Conservation (phyloP, 768 basidiomycete genomes). For the Royoungia palumana region DNA sequence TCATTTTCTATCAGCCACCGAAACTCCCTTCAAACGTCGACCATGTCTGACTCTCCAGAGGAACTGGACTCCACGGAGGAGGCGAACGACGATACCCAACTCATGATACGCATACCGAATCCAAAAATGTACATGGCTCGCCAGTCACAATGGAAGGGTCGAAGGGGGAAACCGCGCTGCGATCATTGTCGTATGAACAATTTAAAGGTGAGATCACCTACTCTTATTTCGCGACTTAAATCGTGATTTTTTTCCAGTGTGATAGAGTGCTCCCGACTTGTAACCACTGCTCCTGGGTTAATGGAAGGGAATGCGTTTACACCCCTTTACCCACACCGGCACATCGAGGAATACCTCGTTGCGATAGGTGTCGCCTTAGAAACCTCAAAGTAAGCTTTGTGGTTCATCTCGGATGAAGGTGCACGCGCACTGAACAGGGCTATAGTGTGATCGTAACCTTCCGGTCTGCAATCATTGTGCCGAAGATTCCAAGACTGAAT, state of each 20-base stretch:
- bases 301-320: constrained; percentile 64
- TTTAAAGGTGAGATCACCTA: constrained; percentile 52
- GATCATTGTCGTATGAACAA: constrained; percentile 72
- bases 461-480: constrained; percentile 68
- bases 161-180: constrained; percentile 71
- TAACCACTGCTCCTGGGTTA: constrained; percentile 68
- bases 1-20: constrained; percentile 18
- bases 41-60: constrained; percentile 37
- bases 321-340: constrained; percentile 73
- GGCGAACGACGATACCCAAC: constrained; percentile 46
- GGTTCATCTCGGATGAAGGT: neutral
- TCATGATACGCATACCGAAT: constrained; percentile 66
- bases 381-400: constrained; percentile 57
- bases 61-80: constrained; percentile 40
- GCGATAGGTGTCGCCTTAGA: constrained; percentile 63
- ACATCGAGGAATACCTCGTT: constrained; percentile 70
- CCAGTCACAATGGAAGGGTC: constrained; percentile 72
- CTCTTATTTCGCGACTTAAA: constrained; percentile 2
- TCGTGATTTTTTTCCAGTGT: constrained; percentile 42
- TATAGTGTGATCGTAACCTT: constrained; percentile 67
- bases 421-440: constrained; percentile 1
- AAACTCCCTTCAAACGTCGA: constrained; percentile 9
- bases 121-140: constrained; percentile 64
- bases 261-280: constrained; percentile 68
- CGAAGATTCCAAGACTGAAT: constrained; percentile 50